Base-by-base conservation (phyloP, 2,329 filamentous ascomycete species). In the Diaporthe citrichinensis region DNA sequence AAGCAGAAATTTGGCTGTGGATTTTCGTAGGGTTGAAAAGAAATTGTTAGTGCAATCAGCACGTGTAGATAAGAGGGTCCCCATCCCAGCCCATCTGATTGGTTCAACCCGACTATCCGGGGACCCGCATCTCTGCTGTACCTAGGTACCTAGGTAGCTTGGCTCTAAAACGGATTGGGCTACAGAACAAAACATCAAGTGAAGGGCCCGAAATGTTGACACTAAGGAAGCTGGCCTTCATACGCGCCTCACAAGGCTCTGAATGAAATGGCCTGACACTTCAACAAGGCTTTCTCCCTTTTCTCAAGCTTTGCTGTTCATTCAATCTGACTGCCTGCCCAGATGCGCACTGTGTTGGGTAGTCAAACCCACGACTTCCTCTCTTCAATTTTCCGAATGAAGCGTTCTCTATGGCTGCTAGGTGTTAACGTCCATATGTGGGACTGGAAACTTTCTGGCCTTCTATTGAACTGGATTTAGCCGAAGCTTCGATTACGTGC, bases 1-100 rank as follows among this genome's bases (percentile, higher is more conserved):
- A 23, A 23, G 74, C 55, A 74, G 74, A 76, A 76, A 76, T 76
- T 76, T 65, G 74, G 71, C 44, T 73, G 74, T 73, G 71, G 59
- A 49, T 36, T 51, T 41, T 25, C 65, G 46, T 73, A 73, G 71
- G 71, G 71, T 65, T 73, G 34, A 4, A 23, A 17, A n/a, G 53
- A 55, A 73, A 73, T 73, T 73, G 71, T 69, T 76, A 73, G 74
- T 76, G 74, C 71, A 68, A 73, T 76, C 72, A 41, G 68, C 73
- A 74, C 73, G 73, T 74, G 73, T 28, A 62, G 73, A 69, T 74
- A 71, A 44, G 46, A 3, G 5, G 1, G 49, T 2, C 10, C 58
- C 58, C 25, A 5, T 12, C 4, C 12, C 5, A 2, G 1, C 28
- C 28, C 10, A 20, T 15, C 9, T 55, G 20, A 65, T 65, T 73